Base-by-base conservation (phyloP, 2,329 filamentous ascomycete species). In the Akanthomyces dipterigenus region DNA sequence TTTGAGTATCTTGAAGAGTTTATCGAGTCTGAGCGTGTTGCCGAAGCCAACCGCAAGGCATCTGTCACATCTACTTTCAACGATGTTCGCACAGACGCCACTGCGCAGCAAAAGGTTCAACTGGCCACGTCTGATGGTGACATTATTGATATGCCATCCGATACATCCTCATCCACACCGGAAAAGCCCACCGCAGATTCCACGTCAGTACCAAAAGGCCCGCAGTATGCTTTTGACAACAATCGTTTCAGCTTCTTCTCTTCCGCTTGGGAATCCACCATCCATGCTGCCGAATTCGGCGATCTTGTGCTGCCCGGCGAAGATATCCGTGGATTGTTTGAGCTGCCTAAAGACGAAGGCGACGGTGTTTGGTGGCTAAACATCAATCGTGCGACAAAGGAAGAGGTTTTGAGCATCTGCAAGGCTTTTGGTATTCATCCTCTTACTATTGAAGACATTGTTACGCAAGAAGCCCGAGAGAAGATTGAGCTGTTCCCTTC, bases 361-460 rank as follows among this genome's bases (percentile, higher is more conserved):
- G 82, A 92, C 67, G 93, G 93, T 69, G 93, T 96, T n/a, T 99
- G 93, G 93, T 99, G 95, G 95, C 82, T 99, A 55, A 96, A 99
- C 70, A 88, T 97, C 72, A 89, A 93, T 72, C 91, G 90, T 67
- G 91, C 93, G 1, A 93, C 88, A 1, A 90, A 93, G 70, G 92
- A 93, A 63, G 95, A 98, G 72, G 87, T 96, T 22, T 86, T 88
- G 48, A 88, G 88, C 34, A 88, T 99, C 64, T 96, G 91, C 79
- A 92, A 93, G 70, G 93, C 95, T 5, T 99, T 99, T 74, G 91
- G 91, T 16, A 90, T 99, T 60, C 95, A 99, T 75, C 93, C 93
- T 38, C 79, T 99, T 73, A 99, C 95, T 0, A 90, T 93, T 43
- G 95, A 99, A 75, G 95, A 99, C 79, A 97, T 99, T 67, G 88